phyloP scores from a whole-genome alignment of 345 rosid species.

The Lumnitzera littorea region DNA sequence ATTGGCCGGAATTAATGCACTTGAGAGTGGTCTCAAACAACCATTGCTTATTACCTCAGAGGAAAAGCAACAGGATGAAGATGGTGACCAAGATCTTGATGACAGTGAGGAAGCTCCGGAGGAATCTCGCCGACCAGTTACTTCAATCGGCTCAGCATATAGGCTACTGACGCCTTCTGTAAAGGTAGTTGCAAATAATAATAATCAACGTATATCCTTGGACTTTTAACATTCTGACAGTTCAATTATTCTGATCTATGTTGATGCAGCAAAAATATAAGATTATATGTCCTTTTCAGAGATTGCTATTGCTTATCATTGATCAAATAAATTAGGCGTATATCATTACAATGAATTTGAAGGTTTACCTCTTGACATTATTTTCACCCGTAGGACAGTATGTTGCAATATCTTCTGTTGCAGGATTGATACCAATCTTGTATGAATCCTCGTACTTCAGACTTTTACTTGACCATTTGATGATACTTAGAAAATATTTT shows the following conservation, averaged over 20 bases:
- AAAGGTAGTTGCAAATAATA: conserved; percentile 39
- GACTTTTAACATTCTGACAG: neutral
- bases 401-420: no score
- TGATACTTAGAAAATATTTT: no score
- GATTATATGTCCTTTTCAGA: no score
- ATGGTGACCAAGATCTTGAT: conserved; percentile 56
- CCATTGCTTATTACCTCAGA: conserved; percentile 59
- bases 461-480: no score
- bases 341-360: no score
- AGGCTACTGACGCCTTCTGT: conserved; percentile 92
- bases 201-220: no score
- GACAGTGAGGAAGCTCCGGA: conserved; percentile 73
- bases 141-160: conserved; percentile 64
- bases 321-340: no score
- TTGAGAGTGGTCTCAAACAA: conserved; percentile 77
- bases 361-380: no score
- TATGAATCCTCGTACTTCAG: no score
- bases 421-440: no score
- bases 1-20: conserved; percentile 37
- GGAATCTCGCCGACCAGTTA: conserved; percentile 66
- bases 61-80: conserved; percentile 39
- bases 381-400: no score
- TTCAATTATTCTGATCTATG: neutral
- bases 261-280: neutral
- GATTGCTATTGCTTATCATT: no score